Evolutionary conservation across 2,329 filamentous ascomycete genomes (phyloP).

Genomic region (Xylogone sp.): DNA sequence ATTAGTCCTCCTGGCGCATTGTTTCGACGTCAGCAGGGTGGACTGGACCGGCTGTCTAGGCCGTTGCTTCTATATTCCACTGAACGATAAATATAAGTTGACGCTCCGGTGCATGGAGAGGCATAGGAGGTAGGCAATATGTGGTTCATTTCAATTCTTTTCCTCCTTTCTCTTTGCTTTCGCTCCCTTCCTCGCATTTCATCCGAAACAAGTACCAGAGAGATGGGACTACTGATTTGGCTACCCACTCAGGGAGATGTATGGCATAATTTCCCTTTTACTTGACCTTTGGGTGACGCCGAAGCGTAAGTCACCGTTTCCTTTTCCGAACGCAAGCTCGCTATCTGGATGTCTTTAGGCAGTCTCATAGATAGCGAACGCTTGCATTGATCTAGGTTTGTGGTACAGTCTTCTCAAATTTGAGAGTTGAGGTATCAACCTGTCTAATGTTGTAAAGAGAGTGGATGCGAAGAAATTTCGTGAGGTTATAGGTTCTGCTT

Average conservation of each 20-base stretch:
- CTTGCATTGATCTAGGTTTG: no score
- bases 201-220: background rate
- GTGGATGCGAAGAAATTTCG: slow-evolving; percentile 2
- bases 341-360: no score
- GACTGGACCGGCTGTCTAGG: slow-evolving; percentile 35
- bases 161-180: background rate
- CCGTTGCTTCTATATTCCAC: slow-evolving; percentile 32
- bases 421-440: no score
- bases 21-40: slow-evolving; percentile 32
- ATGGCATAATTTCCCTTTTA: background rate
- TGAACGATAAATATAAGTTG: slow-evolving; percentile 34
- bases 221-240: background rate
- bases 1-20: slow-evolving; percentile 35
- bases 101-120: slow-evolving; percentile 31
- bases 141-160: slow-evolving; percentile 23
- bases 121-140: slow-evolving; percentile 34
- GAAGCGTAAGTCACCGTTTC: background rate
- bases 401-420: no score
- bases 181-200: no score
- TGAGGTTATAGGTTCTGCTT: slow-evolving; percentile 5
- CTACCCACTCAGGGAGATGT: background rate
- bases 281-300: slow-evolving; percentile 1
- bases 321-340: no score
- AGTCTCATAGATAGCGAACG: no score
- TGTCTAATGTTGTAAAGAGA: no score